A percentile compares a stretch with the other conserved stretches of the same genome.
Evolutionary conservation across 2,329 filamentous ascomycete species (phyloP).

Genomic region (Trichoderma oligosporum): DNA sequence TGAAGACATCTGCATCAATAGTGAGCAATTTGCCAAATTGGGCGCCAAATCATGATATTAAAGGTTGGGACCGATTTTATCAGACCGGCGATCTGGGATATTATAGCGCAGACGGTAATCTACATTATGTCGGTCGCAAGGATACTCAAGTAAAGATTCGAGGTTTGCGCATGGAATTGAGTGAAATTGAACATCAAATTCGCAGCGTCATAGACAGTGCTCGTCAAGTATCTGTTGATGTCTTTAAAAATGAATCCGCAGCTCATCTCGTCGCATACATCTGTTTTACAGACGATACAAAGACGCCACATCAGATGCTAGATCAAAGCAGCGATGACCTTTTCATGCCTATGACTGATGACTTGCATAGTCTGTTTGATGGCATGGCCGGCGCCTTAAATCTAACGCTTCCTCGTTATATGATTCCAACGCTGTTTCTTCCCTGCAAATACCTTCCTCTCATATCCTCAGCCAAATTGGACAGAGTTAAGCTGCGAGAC

Average conservation of each 20-base stretch:
- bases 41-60: background rate
- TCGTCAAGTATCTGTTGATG: conserved; percentile 10
- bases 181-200: conserved; percentile 19
- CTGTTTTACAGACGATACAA: background rate
- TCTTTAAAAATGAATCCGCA: background rate
- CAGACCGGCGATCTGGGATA: conserved; percentile 11
- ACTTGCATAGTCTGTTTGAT: background rate
- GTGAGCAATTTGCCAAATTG: background rate
- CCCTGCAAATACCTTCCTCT: background rate
- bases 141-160: conserved; percentile 15
- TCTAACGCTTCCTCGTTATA: background rate
- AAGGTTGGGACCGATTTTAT: conserved; percentile 10
- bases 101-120: background rate
- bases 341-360: background rate
- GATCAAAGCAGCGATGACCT: background rate
- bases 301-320: background rate
- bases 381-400: background rate
- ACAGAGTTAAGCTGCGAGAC: conserved; percentile 11
- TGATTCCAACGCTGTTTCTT: conserved; percentile 11
- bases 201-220: background rate
- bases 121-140: background rate
- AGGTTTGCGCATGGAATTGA: conserved; percentile 6
- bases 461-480: conserved; percentile 14
- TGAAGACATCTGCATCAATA: background rate
- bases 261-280: conserved; percentile 10